A percentile compares a stretch with the other conserved stretches of the same genome.
Evolutionary conservation across 345 rosid species (phyloP).

Genomic region (Arabis alpina): DNA sequence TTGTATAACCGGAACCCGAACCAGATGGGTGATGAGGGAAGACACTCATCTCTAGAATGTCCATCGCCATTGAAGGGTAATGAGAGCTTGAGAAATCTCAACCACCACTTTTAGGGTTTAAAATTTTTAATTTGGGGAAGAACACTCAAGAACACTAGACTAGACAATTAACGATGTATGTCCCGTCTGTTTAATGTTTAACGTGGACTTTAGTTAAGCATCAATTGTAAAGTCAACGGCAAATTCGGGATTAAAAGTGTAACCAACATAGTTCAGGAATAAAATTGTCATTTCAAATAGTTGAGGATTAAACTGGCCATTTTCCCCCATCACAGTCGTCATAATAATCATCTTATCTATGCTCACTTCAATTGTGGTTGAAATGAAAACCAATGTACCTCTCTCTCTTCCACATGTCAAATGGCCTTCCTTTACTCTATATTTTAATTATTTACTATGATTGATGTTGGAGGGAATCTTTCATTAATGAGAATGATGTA

Average conservation of each 20-base stretch:
- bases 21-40: slow-evolving; percentile 54
- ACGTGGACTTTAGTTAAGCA: too few relatives aligned
- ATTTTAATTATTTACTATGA: slow-evolving; percentile 32
- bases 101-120: slow-evolving; percentile 13
- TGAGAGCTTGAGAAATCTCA: slow-evolving; percentile 58
- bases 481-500: slow-evolving; percentile 22
- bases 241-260: too few relatives aligned
- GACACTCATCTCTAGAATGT: slow-evolving; percentile 35
- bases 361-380: slow-evolving; percentile 32
- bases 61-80: slow-evolving; percentile 55
- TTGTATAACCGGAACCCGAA: slow-evolving; percentile 61
- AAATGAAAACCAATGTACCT: not conserved
- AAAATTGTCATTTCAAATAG: too few relatives aligned
- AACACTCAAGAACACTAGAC: too few relatives aligned
- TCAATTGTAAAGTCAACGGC: too few relatives aligned
- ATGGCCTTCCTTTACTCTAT: not conserved
- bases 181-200: too few relatives aligned
- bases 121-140: too few relatives aligned
- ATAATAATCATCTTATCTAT: too few relatives aligned
- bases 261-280: too few relatives aligned
- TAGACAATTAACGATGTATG: too few relatives aligned
- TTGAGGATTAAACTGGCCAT: too few relatives aligned
- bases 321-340: too few relatives aligned
- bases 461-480: slow-evolving; percentile 23
- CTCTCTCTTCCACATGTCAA: slow-evolving; percentile 14